Base-by-base conservation (phyloP, 2,329 filamentous ascomycete species). In the Claviceps pazoutovae region DNA sequence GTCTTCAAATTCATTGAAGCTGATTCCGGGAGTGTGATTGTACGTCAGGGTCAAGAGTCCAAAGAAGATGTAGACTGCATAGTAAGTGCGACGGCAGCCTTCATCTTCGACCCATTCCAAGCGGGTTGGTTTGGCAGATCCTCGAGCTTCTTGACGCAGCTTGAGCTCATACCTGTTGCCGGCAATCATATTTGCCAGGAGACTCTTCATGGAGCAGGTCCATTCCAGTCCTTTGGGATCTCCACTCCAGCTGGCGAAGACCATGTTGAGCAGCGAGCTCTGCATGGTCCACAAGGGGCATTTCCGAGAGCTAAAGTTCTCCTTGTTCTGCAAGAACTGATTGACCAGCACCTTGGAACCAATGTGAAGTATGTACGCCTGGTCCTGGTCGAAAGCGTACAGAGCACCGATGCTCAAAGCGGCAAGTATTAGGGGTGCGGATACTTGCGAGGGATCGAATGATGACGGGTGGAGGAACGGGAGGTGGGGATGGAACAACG, bases 221-320 rank as follows among this genome's bases (percentile, higher is more conserved):
- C 93, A 98, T 68, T 98, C 93, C 2, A 98, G 77, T 39, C 93
- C 93, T 70, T 96, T 97, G 38, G 93, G 86, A 63, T 97, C 93
- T 61, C 93, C 93, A 66, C 93, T 97, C 93, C 93, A 98, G 74
- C 90, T 97, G 51, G 93, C 89, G 66, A 98, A 97, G 58, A 96
- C 84, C 93, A 97, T 97, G 74, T 98, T 98, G 53, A 98, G 75
- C 51, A 98, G 74, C 3, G 90, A 95, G 66, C 88, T 88, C 67
- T 98, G 93, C 88, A 97, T 97, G 47, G 91, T 93, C 91, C 93
- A 97, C 14, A 98, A 71, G 4, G 93, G 93, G 62, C 91, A 97
- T 68, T 96, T 97, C 60, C 91, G 83, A 8, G 93, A 97, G 74
- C 91, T 95, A 68, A 97, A 97, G 70, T 95, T 95, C 67, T 96